Percentiles rank a stretch among this genome's conserved stretches.
Conservation (phyloP, 1,284 basidiomycete genomes). For the Apiotrichum sp. region DNA sequence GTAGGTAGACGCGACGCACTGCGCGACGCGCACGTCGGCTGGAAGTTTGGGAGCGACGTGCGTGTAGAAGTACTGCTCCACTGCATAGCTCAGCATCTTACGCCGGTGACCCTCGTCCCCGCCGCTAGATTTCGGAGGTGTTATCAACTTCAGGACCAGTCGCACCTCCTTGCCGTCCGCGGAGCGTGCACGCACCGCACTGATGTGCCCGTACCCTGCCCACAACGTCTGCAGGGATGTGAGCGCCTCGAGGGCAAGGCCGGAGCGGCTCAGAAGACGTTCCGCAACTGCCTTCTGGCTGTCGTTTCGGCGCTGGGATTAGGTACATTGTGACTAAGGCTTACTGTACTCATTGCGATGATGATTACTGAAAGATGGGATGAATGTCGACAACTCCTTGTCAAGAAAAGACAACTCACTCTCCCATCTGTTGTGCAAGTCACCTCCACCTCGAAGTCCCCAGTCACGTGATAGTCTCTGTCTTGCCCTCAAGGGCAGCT, state of each 20-base stretch:
- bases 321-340: too few relatives aligned
- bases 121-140: background rate
- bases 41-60: constrained; percentile 1
- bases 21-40: constrained; percentile 5
- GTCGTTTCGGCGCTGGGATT: background rate
- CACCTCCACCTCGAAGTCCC: too few relatives aligned
- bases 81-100: constrained; percentile 18
- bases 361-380: too few relatives aligned
- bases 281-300: background rate
- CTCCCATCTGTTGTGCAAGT: too few relatives aligned
- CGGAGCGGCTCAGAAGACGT: background rate
- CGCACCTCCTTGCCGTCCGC: background rate
- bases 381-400: too few relatives aligned
- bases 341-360: too few relatives aligned
- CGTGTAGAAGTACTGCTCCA: constrained; percentile 17
- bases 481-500: too few relatives aligned
- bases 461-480: too few relatives aligned
- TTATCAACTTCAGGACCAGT: constrained; percentile 13
- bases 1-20: constrained; percentile 1
- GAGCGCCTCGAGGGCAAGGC: background rate
- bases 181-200: constrained; percentile 2
- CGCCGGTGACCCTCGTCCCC: constrained; percentile 13
- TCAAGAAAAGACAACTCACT: too few relatives aligned
- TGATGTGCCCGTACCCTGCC: constrained; percentile 18
- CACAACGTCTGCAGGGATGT: constrained; percentile 14